Conservation (phyloP, 2,329 filamentous ascomycete species). For the Microdochium bolleyi region DNA sequence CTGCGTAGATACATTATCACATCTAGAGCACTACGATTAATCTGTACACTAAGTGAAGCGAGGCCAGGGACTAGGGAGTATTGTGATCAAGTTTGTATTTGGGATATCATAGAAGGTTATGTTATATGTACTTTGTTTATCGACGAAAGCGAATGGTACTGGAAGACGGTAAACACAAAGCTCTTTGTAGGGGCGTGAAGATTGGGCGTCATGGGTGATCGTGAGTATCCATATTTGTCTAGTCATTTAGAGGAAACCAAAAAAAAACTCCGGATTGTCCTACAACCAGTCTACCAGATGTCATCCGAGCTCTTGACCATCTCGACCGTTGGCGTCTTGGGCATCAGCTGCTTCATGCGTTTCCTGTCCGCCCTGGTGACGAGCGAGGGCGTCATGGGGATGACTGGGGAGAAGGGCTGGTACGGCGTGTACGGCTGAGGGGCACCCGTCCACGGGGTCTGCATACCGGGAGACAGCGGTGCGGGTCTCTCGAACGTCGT, state of each 20-base stretch:
- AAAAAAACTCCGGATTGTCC: background rate
- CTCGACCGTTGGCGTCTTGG: constrained; percentile 53
- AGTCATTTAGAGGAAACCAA: background rate
- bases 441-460: constrained; percentile 54
- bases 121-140: too few species aligned
- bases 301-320: constrained; percentile 57
- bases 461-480: constrained; percentile 49
- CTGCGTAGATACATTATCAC: too few species aligned
- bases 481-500: constrained; percentile 53
- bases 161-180: too few species aligned
- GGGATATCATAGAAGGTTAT: too few species aligned
- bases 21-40: too few species aligned
- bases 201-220: background rate
- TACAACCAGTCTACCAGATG: constrained; percentile 42
- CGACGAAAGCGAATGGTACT: too few species aligned
- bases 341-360: constrained; percentile 55
- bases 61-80: too few species aligned
- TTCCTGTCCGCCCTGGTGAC: constrained; percentile 65
- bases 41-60: too few species aligned
- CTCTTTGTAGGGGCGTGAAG: too few species aligned
- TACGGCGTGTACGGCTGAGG: constrained; percentile 69
- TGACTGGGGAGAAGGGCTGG: constrained; percentile 67
- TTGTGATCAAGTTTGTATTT: too few species aligned
- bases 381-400: constrained; percentile 70
- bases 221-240: background rate